Conservation (phyloP, 2,329 filamentous ascomycete species). For the Pyrenophora teres region DNA sequence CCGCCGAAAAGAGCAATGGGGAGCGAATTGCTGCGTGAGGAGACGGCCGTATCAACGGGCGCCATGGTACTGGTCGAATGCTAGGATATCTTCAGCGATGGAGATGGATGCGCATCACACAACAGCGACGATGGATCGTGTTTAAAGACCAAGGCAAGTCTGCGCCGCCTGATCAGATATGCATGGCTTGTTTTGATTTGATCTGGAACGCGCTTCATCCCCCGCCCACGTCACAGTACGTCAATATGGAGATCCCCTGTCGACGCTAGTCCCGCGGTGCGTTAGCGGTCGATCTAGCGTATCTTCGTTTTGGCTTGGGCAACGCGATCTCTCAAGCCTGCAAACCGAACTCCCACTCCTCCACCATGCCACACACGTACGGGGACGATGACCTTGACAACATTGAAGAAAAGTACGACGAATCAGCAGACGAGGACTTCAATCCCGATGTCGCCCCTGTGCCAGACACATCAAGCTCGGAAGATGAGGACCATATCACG, state of each 20-base stretch:
- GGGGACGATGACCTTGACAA: constrained; percentile 37
- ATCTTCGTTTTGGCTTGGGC: constrained; percentile 13
- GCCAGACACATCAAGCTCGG: constrained; percentile 58
- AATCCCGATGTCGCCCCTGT: constrained; percentile 67
- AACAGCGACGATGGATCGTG: constrained; percentile 6
- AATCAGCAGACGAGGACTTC: constrained; percentile 73
- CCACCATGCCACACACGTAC: constrained; percentile 35
- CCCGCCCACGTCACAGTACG: constrained; percentile 30
- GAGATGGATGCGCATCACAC: constrained; percentile 19
- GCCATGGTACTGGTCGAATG: constrained; percentile 32
- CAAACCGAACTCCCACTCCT: constrained; percentile 1
- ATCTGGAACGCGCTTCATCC: constrained; percentile 26
- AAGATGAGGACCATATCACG: constrained; percentile 42
- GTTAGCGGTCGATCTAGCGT: constrained; percentile 26
- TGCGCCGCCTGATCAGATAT: not conserved
- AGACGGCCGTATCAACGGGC: constrained; percentile 40
- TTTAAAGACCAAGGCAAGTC: constrained; percentile 3
- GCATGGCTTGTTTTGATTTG: constrained; percentile 35
- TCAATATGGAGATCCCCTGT: constrained; percentile 17
- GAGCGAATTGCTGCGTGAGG: constrained; percentile 39
- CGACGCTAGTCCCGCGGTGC: constrained; percentile 15
- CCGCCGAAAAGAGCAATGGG: constrained; percentile 40
- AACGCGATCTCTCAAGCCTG: constrained; percentile 7
- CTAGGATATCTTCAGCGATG: constrained; percentile 9
- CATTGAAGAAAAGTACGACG: constrained; percentile 58